phyloP scores from a whole-genome alignment of 495 filamentous ascomycete species.

The Trichoderma gamsii region DNA sequence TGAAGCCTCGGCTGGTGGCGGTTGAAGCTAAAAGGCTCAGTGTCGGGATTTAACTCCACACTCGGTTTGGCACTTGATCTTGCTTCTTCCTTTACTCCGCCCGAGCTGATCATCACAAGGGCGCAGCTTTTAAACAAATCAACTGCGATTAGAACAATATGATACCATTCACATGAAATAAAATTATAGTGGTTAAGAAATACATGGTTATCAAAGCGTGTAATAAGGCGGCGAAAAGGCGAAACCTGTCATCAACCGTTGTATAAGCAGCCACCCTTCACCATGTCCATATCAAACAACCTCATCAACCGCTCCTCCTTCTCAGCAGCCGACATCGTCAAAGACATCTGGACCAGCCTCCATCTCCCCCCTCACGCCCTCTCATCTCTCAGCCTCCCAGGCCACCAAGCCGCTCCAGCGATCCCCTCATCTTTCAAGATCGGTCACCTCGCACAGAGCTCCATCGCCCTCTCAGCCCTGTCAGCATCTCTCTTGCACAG shows the following conservation, averaged over 20 bases:
- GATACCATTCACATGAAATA: no score
- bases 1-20: not conserved
- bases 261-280: not conserved
- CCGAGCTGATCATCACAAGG: constrained; percentile 1
- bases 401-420: constrained; percentile 16
- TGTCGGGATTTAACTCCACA: not conserved
- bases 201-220: no score
- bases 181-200: no score
- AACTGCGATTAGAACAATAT: no score
- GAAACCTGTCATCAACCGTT: not conserved
- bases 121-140: not conserved
- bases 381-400: constrained; percentile 19
- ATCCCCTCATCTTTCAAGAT: constrained; percentile 42
- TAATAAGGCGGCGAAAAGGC: no score
- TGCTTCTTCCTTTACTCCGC: not conserved
- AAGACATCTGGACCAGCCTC: constrained; percentile 20
- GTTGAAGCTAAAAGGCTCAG: not conserved
- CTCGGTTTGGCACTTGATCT: not conserved
- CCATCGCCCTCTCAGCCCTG: constrained; percentile 38
- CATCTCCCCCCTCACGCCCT: constrained; percentile 19
- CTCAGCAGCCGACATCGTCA: constrained; percentile 18
- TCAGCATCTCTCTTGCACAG: constrained; percentile 34
- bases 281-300: not conserved
- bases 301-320: constrained; percentile 16
- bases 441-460: constrained; percentile 37